Evolutionary conservation across 202 grass and related monocot species (phyloP).

Genomic region (Bolboschoenoplectus hybrid): DNA sequence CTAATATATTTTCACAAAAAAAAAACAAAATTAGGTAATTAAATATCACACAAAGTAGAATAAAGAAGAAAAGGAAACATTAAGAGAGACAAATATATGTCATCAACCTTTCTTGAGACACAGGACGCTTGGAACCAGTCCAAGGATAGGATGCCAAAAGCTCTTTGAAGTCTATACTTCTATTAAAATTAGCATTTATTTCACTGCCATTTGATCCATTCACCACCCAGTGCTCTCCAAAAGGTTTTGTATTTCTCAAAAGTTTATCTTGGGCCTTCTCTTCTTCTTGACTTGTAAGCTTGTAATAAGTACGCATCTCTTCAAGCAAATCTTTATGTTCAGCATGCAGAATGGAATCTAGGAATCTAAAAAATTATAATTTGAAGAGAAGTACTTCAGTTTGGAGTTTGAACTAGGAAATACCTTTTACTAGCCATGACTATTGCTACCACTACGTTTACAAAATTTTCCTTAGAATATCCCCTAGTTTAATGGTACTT

Average conservation of each 20-base stretch:
- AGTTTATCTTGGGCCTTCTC: background rate
- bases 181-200: conserved; percentile 18
- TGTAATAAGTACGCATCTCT: conserved; percentile 82
- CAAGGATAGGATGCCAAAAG: conserved; percentile 57
- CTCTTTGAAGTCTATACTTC: conserved; percentile 61
- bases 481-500: background rate
- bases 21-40: background rate
- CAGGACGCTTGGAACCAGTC: conserved; percentile 24
- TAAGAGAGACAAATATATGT: background rate
- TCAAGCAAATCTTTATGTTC: conserved; percentile 93
- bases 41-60: conserved; percentile 15
- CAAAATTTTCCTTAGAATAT: background rate
- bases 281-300: conserved; percentile 47
- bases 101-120: conserved; percentile 20
- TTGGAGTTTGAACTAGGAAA: background rate
- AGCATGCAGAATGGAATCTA: conserved; percentile 86
- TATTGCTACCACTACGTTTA: background rate
- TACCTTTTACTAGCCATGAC: background rate
- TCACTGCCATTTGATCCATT: conserved; percentile 38
- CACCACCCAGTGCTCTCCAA: conserved; percentile 35
- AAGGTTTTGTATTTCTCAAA: conserved; percentile 13
- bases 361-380: conserved; percentile 46
- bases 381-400: conserved; percentile 16
- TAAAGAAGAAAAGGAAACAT: background rate
- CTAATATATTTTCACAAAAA: conserved; percentile 39